A percentile compares a stretch with the other conserved stretches of the same genome.
Evolutionary conservation across 2,329 filamentous ascomycete genomes (phyloP).

Genomic region (Amesomyces nigricolor): DNA sequence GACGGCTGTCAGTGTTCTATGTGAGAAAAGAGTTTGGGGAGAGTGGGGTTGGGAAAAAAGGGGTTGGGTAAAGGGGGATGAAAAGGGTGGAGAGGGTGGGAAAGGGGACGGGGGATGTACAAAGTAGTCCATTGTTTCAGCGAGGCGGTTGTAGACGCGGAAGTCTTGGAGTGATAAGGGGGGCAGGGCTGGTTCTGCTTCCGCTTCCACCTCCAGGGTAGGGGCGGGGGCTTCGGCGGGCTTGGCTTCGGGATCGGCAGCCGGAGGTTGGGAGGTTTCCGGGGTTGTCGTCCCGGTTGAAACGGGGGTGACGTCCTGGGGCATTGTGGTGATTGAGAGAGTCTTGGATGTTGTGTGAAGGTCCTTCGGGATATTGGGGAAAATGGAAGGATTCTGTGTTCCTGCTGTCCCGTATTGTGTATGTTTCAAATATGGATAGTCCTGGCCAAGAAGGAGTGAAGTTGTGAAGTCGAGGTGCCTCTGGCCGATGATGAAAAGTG

Average conservation of each 20-base stretch:
- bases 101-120: constrained; percentile 38
- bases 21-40: constrained; percentile 12
- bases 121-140: constrained; percentile 69
- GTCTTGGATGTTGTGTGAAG: too few relatives aligned
- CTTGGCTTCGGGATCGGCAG: not conserved
- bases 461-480: too few relatives aligned
- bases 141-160: constrained; percentile 63
- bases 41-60: not conserved
- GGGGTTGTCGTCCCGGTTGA: not conserved
- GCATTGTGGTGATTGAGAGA: not conserved
- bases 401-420: too few relatives aligned
- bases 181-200: constrained; percentile 38
- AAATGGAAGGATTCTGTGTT: too few relatives aligned
- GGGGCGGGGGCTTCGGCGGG: not conserved
- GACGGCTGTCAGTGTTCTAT: constrained; percentile 29
- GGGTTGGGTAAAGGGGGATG: too few relatives aligned
- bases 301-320: not conserved
- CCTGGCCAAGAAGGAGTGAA: too few relatives aligned
- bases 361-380: too few relatives aligned
- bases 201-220: not conserved
- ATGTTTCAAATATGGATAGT: too few relatives aligned
- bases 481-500: too few relatives aligned
- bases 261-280: not conserved
- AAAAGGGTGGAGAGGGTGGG: constrained; percentile 4
- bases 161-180: constrained; percentile 64